A percentile compares a stretch with the other conserved stretches of the same genome.
Evolutionary conservation across 1,284 basidiomycete genomes (phyloP).

Genomic region (Pseudozyma pruni): DNA sequence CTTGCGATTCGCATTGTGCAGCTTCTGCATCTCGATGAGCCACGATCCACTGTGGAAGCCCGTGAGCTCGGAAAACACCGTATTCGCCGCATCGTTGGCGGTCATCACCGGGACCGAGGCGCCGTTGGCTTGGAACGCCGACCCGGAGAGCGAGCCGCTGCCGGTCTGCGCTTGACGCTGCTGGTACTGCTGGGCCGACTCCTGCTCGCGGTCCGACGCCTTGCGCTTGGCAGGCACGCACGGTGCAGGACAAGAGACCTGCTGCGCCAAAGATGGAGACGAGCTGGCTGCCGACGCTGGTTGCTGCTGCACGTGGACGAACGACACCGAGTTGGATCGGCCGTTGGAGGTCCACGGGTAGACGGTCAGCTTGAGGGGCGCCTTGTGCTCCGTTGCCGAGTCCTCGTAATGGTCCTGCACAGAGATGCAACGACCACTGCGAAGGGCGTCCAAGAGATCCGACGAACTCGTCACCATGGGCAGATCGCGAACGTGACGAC

Average conservation of each 20-base stretch:
- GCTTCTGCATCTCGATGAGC: slow-evolving; percentile 50
- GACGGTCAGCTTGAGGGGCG: slow-evolving; percentile 43
- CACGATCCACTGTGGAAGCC: slow-evolving; percentile 41
- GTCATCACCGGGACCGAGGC: slow-evolving; percentile 28
- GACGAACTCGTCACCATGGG: slow-evolving; percentile 50
- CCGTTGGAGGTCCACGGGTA: slow-evolving; percentile 51
- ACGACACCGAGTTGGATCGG: slow-evolving; percentile 34
- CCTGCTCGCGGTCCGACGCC: slow-evolving; percentile 10
- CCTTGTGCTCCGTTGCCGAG: slow-evolving; percentile 5
- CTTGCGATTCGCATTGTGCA: slow-evolving; percentile 40
- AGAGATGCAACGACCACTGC: slow-evolving; percentile 37
- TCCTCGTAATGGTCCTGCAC: slow-evolving; percentile 46
- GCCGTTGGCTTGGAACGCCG: slow-evolving; percentile 15
- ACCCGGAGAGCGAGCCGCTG: slow-evolving; percentile 29
- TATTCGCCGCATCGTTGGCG: slow-evolving; percentile 31
- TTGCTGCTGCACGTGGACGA: slow-evolving; percentile 45
- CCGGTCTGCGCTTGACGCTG: slow-evolving; percentile 3
- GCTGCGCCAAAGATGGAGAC: not conserved
- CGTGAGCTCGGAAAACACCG: slow-evolving; percentile 43
- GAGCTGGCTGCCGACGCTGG: not conserved
- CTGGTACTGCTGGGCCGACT: not conserved
- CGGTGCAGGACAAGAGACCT: not conserved
- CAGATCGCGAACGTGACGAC: slow-evolving; percentile 43
- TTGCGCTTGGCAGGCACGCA: slow-evolving; percentile 28
- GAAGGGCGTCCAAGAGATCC: slow-evolving; percentile 41